Evolutionary conservation across 1,139 yeast genomes (phyloP).

Genomic region (Suhomyces panamericanus): DNA sequence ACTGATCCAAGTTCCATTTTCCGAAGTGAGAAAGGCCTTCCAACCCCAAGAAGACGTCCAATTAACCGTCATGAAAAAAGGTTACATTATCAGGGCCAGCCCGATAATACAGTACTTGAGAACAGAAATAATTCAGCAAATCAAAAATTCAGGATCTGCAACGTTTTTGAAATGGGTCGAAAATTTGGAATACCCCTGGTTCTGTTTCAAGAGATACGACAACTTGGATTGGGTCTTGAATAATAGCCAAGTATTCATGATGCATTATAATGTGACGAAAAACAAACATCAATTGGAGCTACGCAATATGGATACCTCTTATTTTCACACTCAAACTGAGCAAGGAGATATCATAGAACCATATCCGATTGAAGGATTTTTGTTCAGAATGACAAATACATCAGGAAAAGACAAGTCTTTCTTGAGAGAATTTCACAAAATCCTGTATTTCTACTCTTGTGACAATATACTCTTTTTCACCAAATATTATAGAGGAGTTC

Average conservation of each 20-base stretch:
- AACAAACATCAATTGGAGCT: slow-evolving; percentile 49
- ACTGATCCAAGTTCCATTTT: slow-evolving; percentile 41
- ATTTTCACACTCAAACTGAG: slow-evolving; percentile 8
- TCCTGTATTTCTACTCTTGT: slow-evolving; percentile 63
- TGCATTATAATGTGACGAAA: slow-evolving; percentile 31
- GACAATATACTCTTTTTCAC: slow-evolving; percentile 63
- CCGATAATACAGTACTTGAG: slow-evolving; percentile 38
- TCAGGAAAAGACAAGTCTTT: slow-evolving; percentile 44
- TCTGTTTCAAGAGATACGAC: slow-evolving; percentile 68
- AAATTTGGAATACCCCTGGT: slow-evolving; percentile 38
- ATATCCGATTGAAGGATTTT: slow-evolving; percentile 71
- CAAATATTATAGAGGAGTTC: slow-evolving; percentile 55
- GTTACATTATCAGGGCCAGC: slow-evolving; percentile 37
- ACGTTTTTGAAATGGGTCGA: slow-evolving; percentile 21
- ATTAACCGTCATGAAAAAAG: slow-evolving; percentile 23
- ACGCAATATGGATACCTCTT: slow-evolving; percentile 33
- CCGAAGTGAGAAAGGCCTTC: slow-evolving; percentile 21
- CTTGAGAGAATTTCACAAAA: slow-evolving; percentile 50
- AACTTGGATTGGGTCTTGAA: slow-evolving; percentile 73
- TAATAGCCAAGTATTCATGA: slow-evolving; percentile 45
- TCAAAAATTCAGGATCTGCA: slow-evolving; percentile 9
- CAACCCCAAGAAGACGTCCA: slow-evolving; percentile 8
- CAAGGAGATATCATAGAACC: slow-evolving; percentile 49
- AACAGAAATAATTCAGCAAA: slow-evolving; percentile 21
- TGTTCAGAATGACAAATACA: slow-evolving; percentile 57